These are phyloP conservation scores for Cladophialophora chaetospira DNA, from an alignment of 2,329 filamentous ascomycete species.

Conservation along the genomic window DNA sequence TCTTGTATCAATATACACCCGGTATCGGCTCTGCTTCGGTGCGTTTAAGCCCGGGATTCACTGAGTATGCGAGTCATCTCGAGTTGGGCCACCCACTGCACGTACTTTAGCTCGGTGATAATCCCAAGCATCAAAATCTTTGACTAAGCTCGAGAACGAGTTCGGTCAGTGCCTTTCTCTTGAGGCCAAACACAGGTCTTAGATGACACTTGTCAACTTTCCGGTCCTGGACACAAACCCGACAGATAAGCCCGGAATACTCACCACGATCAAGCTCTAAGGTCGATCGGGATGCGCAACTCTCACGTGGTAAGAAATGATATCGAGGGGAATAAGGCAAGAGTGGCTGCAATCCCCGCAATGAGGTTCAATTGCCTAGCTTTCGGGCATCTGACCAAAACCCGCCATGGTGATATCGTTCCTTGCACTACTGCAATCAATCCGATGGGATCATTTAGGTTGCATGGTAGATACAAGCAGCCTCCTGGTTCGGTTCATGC, in stretches of 20 bases:
- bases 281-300: too few relatives aligned
- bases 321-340: too few relatives aligned
- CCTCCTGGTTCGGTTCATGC: neutral
- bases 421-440: constrained; percentile 4
- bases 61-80: constrained; percentile 3
- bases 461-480: neutral
- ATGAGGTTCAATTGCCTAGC: constrained; percentile 12
- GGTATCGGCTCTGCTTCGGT: constrained; percentile 3
- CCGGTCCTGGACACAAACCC: too few relatives aligned
- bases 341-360: too few relatives aligned
- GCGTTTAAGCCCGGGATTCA: neutral
- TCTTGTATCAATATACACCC: neutral
- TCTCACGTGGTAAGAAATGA: too few relatives aligned
- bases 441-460: neutral
- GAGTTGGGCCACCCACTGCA: neutral
- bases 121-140: neutral
- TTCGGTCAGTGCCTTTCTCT: neutral
- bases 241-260: too few relatives aligned
- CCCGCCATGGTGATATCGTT: neutral
- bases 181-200: neutral
- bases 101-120: neutral
- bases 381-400: constrained; percentile 1
- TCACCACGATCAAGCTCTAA: too few relatives aligned
- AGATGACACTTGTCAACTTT: too few relatives aligned
- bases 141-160: neutral